Conservation (phyloP, 2,329 filamentous ascomycete genomes). For the Phaeophleospora eucalypticola region DNA sequence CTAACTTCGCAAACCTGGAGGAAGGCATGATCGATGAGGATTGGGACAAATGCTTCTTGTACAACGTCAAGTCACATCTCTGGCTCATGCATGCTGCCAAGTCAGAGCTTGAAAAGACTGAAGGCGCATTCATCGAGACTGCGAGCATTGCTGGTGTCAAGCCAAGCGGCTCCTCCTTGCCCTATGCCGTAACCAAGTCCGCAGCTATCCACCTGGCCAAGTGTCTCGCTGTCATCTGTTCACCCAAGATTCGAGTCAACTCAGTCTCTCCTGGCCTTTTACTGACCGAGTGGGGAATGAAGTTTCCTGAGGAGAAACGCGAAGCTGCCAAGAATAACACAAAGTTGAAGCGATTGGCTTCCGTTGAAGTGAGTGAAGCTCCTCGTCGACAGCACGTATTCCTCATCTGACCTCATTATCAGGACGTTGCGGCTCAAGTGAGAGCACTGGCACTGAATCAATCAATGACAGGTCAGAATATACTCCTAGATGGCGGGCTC, state of each 20-base stretch:
- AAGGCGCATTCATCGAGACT: conserved; percentile 61
- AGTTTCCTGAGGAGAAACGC: conserved; percentile 44
- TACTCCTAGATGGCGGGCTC: conserved; percentile 44
- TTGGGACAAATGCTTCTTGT: conserved; percentile 41
- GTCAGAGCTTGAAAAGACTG: conserved; percentile 51
- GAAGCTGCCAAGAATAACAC: conserved; percentile 41
- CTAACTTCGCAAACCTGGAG: conserved; percentile 35
- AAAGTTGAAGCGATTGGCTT: conserved; percentile 50
- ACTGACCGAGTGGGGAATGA: conserved; percentile 46
- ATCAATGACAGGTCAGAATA: conserved; percentile 52
- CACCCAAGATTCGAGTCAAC: conserved; percentile 57
- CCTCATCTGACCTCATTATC: conserved; percentile 12
- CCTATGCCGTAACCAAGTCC: conserved; percentile 37
- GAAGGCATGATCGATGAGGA: conserved; percentile 36
- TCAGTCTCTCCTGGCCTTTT: conserved; percentile 53
- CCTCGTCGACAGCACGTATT: not conserved
- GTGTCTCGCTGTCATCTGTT: conserved; percentile 50
- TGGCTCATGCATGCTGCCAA: conserved; percentile 57
- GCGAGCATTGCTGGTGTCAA: conserved; percentile 62
- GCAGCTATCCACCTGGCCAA: conserved; percentile 53
- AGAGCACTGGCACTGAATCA: conserved; percentile 47
- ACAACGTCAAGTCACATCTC: conserved; percentile 61
- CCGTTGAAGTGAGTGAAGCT: conserved; percentile 45
- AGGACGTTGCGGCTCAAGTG: conserved; percentile 54
- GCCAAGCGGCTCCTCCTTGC: conserved; percentile 57